phyloP scores from a whole-genome alignment of 1,284 basidiomycete species.

The Melanopsichium pennsylvanicum region DNA sequence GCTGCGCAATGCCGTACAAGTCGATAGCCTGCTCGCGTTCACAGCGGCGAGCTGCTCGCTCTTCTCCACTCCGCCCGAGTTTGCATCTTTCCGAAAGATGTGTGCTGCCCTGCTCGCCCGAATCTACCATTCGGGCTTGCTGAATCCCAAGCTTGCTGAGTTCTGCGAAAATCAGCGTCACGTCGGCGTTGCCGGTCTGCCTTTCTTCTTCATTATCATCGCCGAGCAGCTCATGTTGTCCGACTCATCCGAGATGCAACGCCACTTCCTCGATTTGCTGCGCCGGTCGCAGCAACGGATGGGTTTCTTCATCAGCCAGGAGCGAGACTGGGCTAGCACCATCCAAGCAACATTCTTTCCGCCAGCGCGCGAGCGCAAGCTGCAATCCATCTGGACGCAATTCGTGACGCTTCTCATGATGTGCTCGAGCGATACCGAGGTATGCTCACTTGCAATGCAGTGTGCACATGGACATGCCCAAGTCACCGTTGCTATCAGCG shows the following conservation, averaged over 20 bases:
- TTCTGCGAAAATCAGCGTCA: constrained; percentile 25
- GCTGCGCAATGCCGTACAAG: constrained; percentile 30
- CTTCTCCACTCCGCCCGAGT: constrained; percentile 31
- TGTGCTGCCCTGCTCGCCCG: constrained; percentile 16
- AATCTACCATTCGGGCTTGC: constrained; percentile 16
- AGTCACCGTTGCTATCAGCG: constrained; percentile 9
- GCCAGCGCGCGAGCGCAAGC: constrained; percentile 24
- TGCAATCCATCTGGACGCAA: constrained; percentile 38
- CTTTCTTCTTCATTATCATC: constrained; percentile 39
- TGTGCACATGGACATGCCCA: constrained; percentile 31
- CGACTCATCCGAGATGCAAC: constrained; percentile 40
- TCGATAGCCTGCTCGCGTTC: constrained; percentile 47
- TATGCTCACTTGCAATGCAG: constrained; percentile 54
- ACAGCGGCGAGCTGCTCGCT: constrained; percentile 20
- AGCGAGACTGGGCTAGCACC: constrained; percentile 10
- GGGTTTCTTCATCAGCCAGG: constrained; percentile 29
- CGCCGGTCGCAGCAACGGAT: constrained; percentile 27
- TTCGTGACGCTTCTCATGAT: constrained; percentile 49
- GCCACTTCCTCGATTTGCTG: constrained; percentile 44
- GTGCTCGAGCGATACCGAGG: constrained; percentile 58
- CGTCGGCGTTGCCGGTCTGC: constrained; percentile 25
- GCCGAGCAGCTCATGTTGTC: constrained; percentile 40
- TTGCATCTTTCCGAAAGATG: constrained; percentile 21
- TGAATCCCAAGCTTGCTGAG: constrained; percentile 14
- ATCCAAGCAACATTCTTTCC: constrained; percentile 26